phyloP scores from a whole-genome alignment of 208 protist genomes.

The Leishmania mexicana region DNA sequence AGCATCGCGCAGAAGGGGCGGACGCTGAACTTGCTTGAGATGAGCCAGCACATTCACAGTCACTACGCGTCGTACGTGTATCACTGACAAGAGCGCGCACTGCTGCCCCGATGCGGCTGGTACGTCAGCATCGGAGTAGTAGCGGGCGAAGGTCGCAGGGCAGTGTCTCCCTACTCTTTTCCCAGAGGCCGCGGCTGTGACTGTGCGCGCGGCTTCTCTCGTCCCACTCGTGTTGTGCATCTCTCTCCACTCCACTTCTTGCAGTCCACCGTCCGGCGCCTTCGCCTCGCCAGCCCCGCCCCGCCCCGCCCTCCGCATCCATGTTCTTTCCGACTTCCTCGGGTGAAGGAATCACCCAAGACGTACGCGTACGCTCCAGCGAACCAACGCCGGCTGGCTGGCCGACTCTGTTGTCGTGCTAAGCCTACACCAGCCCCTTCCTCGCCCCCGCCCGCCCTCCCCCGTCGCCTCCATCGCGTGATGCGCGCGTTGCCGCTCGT shows the following conservation, averaged over 20 bases:
- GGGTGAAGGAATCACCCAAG: not conserved
- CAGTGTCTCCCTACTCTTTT: not conserved
- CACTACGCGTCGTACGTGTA: conserved; percentile 26
- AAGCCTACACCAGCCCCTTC: not conserved
- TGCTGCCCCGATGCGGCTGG: not conserved
- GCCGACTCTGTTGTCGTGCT: not conserved
- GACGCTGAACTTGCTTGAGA: conserved; percentile 27
- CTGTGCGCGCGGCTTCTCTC: not conserved
- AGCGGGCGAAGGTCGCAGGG: not conserved
- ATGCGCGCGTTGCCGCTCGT: not conserved
- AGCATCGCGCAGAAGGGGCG: conserved; percentile 30
- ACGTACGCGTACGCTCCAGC: not conserved
- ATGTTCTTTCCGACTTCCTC: not conserved
- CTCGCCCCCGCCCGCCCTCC: too few relatives aligned
- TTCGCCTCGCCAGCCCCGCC: not conserved
- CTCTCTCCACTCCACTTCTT: not conserved
- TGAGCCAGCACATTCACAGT: conserved; percentile 22
- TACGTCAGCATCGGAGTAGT: not conserved
- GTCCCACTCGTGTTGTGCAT: too few relatives aligned
- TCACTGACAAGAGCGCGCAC: not conserved
- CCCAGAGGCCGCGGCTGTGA: not conserved
- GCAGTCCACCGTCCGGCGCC: not conserved
- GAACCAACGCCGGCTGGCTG: not conserved
- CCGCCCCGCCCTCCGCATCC: not conserved
- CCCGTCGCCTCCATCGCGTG: not conserved